Evolutionary conservation across 192 early-diverging fungal species (phyloP).

Genomic region (Coemansia sp.): DNA sequence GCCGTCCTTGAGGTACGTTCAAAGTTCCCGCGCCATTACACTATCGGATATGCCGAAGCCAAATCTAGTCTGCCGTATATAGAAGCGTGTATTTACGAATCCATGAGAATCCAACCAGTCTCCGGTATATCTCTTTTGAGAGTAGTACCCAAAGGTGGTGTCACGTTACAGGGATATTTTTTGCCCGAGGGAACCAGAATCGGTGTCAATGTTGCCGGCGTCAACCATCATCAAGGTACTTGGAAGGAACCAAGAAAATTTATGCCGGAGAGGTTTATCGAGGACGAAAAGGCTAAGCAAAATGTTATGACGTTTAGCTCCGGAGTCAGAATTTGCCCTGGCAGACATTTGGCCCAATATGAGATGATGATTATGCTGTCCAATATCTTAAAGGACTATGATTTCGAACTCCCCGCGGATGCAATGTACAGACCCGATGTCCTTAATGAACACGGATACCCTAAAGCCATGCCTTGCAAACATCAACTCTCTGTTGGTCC

Average conservation of each 20-base stretch:
- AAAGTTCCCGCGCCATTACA: conserved; percentile 26
- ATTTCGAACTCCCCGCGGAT: conserved; percentile 13
- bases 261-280: conserved; percentile 36
- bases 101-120: conserved; percentile 33
- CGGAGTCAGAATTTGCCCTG: conserved; percentile 40
- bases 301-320: conserved; percentile 36
- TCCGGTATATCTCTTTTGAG: conserved; percentile 24
- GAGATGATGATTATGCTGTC: conserved; percentile 33
- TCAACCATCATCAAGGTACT: conserved; percentile 14
- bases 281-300: neutral
- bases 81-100: conserved; percentile 50
- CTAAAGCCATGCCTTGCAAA: conserved; percentile 20
- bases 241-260: conserved; percentile 29
- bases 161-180: conserved; percentile 26
- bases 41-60: conserved; percentile 35
- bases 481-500: conserved; percentile 22
- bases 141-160: conserved; percentile 30
- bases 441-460: conserved; percentile 15
- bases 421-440: conserved; percentile 14
- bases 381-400: conserved; percentile 32
- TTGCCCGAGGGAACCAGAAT: conserved; percentile 31
- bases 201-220: conserved; percentile 22
- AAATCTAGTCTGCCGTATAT: conserved; percentile 39
- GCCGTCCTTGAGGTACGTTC: conserved; percentile 33
- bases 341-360: conserved; percentile 30